These are phyloP conservation scores for Aspergillus conjunctus DNA, from an alignment of 495 filamentous ascomycete genomes.

Conservation along the genomic window DNA sequence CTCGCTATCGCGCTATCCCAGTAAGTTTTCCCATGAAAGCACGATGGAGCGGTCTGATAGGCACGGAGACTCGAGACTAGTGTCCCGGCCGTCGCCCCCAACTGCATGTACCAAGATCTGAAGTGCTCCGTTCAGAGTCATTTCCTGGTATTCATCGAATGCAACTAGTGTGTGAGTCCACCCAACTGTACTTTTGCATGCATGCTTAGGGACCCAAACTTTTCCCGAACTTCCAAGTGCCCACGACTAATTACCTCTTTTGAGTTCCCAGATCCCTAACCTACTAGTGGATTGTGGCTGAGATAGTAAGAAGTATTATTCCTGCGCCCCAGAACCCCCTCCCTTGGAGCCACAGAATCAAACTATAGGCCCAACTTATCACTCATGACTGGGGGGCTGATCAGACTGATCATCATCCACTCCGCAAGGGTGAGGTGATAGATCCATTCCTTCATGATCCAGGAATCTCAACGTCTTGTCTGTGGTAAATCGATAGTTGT, in stretches of 20 bases:
- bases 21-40: conserved; percentile 6
- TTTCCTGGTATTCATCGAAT: conserved; percentile 18
- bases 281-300: no score
- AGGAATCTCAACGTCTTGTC: conserved; percentile 4
- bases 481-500: neutral
- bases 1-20: neutral
- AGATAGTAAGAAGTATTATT: no score
- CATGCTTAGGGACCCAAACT: neutral
- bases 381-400: neutral
- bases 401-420: conserved; percentile 3
- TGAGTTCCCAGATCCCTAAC: no score
- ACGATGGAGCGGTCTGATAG: conserved; percentile 13
- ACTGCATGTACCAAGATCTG: conserved; percentile 15
- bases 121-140: neutral
- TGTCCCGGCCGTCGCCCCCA: conserved; percentile 5
- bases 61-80: conserved; percentile 5
- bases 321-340: no score
- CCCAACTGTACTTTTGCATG: conserved; percentile 22
- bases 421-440: conserved; percentile 14
- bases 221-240: neutral
- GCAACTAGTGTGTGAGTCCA: conserved; percentile 5
- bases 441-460: conserved; percentile 13
- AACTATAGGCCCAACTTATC: no score
- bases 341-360: no score
- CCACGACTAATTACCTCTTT: no score